Conservation (phyloP, 345 rosid species). For the Lepidium sativum region DNA sequence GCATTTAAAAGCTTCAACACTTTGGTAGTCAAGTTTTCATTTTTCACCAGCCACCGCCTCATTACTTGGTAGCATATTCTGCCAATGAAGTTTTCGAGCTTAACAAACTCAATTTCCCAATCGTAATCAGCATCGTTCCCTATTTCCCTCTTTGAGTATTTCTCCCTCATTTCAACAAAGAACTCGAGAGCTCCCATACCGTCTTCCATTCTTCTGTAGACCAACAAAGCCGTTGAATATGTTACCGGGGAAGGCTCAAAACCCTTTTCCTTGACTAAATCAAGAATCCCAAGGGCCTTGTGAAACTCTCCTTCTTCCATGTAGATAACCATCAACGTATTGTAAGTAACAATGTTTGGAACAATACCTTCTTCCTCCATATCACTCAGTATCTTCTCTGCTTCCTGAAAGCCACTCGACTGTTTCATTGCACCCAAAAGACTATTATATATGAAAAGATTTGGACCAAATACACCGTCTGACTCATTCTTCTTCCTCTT, state of each 20-base stretch:
- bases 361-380: conserved; percentile 58
- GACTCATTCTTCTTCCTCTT: conserved; percentile 63
- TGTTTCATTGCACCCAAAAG: conserved; percentile 71
- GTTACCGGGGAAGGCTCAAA: conserved; percentile 60
- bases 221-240: conserved; percentile 73
- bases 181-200: conserved; percentile 70
- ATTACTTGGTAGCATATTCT: conserved; percentile 77
- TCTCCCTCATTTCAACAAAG: conserved; percentile 54
- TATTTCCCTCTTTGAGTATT: conserved; percentile 46
- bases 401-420: conserved; percentile 33
- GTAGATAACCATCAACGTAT: conserved; percentile 64
- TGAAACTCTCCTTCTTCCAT: conserved; percentile 43
- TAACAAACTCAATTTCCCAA: conserved; percentile 59
- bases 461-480: conserved; percentile 46
- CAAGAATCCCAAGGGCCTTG: conserved; percentile 60
- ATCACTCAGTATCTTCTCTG: conserved; percentile 49
- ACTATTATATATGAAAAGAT: conserved; percentile 65
- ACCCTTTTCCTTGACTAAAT: conserved; percentile 49
- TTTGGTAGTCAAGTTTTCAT: conserved; percentile 38
- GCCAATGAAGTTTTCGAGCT: conserved; percentile 56
- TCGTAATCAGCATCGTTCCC: conserved; percentile 34
- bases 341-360: conserved; percentile 71
- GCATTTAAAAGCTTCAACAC: conserved; percentile 59
- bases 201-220: conserved; percentile 71
- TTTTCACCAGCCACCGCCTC: conserved; percentile 72